These are phyloP conservation scores for Pyrenophora seminiperda DNA, from an alignment of 2,329 filamentous ascomycete genomes.

Conservation along the genomic window DNA sequence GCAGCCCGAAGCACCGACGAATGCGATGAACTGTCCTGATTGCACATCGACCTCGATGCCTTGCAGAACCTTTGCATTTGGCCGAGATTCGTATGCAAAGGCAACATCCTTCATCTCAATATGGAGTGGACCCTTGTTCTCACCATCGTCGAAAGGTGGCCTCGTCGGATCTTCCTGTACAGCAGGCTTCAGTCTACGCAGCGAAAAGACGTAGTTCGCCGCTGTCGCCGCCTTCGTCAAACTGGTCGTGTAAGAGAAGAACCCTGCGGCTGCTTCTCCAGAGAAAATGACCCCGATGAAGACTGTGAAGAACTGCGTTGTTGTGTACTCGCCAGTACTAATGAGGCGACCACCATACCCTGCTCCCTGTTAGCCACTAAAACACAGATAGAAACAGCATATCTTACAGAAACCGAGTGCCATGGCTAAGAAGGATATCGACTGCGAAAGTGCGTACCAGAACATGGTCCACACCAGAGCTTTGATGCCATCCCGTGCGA, in stretches of 20 bases:
- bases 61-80: constrained; percentile 76
- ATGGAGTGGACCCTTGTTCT: constrained; percentile 41
- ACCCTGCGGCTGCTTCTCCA: constrained; percentile 73
- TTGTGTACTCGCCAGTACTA: constrained; percentile 57
- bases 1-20: constrained; percentile 90
- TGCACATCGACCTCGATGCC: constrained; percentile 71
- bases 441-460: constrained; percentile 85
- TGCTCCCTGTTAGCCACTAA: constrained; percentile 33
- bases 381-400: constrained; percentile 59
- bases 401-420: constrained; percentile 42
- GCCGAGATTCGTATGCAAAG: constrained; percentile 79
- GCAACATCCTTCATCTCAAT: constrained; percentile 67
- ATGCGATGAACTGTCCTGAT: constrained; percentile 80
- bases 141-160: constrained; percentile 39
- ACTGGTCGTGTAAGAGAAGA: constrained; percentile 93
- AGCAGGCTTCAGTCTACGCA: constrained; percentile 46
- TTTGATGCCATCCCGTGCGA: constrained; percentile 62
- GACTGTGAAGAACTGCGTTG: constrained; percentile 91
- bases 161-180: constrained; percentile 46
- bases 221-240: constrained; percentile 96
- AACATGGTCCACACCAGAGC: constrained; percentile 73
- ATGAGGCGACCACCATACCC: constrained; percentile 46
- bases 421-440: constrained; percentile 61
- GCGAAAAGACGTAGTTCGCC: constrained; percentile 61
- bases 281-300: constrained; percentile 62